Evolutionary conservation across 192 early-diverging fungal genomes (phyloP), one percentile per base, ranked within the genome.

Genomic region (Podila horticola): DNA sequence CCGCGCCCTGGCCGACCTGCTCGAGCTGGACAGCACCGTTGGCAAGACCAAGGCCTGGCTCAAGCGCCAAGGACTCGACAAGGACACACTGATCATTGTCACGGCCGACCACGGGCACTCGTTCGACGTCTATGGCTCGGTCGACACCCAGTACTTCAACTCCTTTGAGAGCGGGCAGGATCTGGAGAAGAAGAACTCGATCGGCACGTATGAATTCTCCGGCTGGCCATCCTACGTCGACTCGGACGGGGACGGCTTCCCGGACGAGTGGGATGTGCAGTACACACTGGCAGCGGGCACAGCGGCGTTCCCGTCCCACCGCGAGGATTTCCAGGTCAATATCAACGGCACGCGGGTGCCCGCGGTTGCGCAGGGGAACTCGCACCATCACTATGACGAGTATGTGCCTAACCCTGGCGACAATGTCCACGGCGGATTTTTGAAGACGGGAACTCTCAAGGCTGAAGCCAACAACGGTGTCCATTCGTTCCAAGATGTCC

Each of bases 61-160:
- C 67, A 84, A 82, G 79, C 79, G 82, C 52, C 74, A 88, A 62
- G 85, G 82, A 60, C 74, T 82, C 58, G 83, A 85, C 64, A 82
- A 87, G 65, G 84, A 90, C 62, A 90, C 89, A 36, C 71, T 86
- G 62, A 91, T 92, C 76, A 67, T 91, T 55, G 82, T 91, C 57
- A 92, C 91, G 64, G 91, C 91, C 66, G 91, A 92, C 64, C 91
- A 92, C 62, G 82, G 82, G 31, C 91, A 92, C 65, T 86, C 83
- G 5, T 92, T 84, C 83, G 90, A 92, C 69, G 89, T 92, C 65
- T 91, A 82, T 69, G 91, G 90, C 31, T 83, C 87, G 61, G 89
- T 92, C 49, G 91, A 92, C 70, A 72, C 84, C 58, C 64, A 77
- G 58, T 91, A 86, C 72, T 88, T 92, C 70, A 76, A 74, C 74